A percentile compares a stretch with the other conserved stretches of the same genome.
Evolutionary conservation across 2,329 filamentous ascomycete genomes (phyloP).

Genomic region (Dactylellina sp.): DNA sequence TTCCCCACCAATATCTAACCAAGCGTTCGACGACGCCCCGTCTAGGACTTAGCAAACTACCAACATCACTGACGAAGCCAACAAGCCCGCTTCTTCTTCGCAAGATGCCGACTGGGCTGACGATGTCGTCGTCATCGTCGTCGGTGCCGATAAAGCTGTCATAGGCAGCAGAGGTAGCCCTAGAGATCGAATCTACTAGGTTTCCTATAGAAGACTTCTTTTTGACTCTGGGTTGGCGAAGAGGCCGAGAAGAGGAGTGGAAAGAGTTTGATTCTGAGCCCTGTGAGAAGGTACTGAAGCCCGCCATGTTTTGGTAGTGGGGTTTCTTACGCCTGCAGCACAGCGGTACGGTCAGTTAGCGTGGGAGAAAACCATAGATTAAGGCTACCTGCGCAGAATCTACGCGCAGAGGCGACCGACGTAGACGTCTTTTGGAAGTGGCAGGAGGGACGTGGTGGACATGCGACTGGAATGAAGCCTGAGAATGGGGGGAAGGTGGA

Average conservation of each 20-base stretch:
- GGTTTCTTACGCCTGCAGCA: background rate
- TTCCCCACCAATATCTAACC: conserved; percentile 73
- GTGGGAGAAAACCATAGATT: conserved; percentile 25
- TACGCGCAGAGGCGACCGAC: conserved; percentile 28
- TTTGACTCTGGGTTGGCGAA: conserved; percentile 37
- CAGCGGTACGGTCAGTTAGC: background rate
- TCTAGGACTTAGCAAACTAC: conserved; percentile 71
- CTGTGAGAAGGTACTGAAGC: conserved; percentile 43
- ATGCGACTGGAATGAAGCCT: conserved; percentile 35
- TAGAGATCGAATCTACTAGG: conserved; percentile 45
- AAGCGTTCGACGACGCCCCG: conserved; percentile 71
- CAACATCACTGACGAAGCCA: conserved; percentile 48
- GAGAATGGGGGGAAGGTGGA: conserved; percentile 22
- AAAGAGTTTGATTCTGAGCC: conserved; percentile 44
- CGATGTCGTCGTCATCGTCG: conserved; percentile 31
- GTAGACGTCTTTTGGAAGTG: background rate
- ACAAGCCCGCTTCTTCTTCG: conserved; percentile 36
- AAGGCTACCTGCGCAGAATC: conserved; percentile 28
- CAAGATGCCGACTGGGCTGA: conserved; percentile 11
- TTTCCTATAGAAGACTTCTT: conserved; percentile 51
- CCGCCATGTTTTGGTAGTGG: background rate
- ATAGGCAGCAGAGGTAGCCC: conserved; percentile 49
- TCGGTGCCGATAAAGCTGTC: conserved; percentile 50
- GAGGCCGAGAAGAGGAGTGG: conserved; percentile 27
- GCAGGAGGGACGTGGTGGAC: conserved; percentile 12